A percentile compares a stretch with the other conserved stretches of the same genome.
phyloP scores from a whole-genome alignment of 2,329 filamentous ascomycete genomes.

The Dendrostoma leiphaemia region DNA sequence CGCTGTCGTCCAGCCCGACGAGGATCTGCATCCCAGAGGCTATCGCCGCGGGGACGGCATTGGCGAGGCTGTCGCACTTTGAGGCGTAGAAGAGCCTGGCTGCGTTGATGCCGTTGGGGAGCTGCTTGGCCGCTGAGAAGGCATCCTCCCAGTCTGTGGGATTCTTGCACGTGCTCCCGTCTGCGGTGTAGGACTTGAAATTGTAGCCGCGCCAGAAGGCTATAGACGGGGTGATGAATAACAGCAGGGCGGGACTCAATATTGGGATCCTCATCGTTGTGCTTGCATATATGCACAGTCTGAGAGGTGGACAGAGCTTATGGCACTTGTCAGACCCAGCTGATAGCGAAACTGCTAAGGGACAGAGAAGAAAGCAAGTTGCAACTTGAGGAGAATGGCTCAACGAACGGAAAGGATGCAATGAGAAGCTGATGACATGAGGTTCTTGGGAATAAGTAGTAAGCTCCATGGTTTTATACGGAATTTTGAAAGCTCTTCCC shows the following conservation, averaged over 20 bases:
- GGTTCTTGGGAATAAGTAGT: background rate
- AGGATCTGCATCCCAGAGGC: constrained; percentile 74
- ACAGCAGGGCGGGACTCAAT: background rate
- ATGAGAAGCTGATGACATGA: background rate
- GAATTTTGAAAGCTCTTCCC: background rate
- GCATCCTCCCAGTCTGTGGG: background rate
- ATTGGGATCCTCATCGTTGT: background rate
- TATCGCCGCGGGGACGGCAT: constrained; percentile 79
- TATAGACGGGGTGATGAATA: background rate
- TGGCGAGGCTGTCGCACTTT: constrained; percentile 4
- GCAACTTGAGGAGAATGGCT: too few species aligned
- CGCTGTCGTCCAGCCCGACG: constrained; percentile 78
- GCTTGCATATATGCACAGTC: too few species aligned
- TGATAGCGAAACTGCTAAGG: too few species aligned
- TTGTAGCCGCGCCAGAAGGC: background rate
- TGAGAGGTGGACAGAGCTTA: background rate
- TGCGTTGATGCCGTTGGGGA: constrained; percentile 10
- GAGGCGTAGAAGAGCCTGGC: constrained; percentile 4
- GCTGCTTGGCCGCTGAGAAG: background rate
- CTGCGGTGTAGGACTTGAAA: constrained; percentile 3
- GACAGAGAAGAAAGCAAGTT: background rate
- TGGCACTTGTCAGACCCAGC: background rate
- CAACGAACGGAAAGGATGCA: background rate
- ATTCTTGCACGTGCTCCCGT: background rate
- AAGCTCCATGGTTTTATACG: background rate